Evolutionary conservation across 2,329 filamentous ascomycete genomes (phyloP).

Genomic region (Alternaria brassicicola): DNA sequence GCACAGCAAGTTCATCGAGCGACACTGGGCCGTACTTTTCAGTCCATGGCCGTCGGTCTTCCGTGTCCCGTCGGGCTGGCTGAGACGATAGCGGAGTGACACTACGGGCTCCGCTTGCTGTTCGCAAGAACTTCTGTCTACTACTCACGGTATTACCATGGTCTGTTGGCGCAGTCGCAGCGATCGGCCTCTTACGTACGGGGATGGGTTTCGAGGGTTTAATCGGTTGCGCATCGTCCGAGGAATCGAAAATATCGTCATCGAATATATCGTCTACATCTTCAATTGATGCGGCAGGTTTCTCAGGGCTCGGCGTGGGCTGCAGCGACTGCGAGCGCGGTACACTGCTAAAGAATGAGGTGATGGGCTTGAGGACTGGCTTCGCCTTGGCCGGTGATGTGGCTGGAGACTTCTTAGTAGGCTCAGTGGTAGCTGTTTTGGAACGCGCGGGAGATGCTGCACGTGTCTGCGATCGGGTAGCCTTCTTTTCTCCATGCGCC

Average conservation of each 20-base stretch:
- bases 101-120: constrained; percentile 41
- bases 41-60: constrained; percentile 79
- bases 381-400: constrained; percentile 47
- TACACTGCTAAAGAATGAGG: constrained; percentile 56
- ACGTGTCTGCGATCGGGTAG: constrained; percentile 27
- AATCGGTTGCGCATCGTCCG: constrained; percentile 34
- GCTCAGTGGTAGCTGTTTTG: constrained; percentile 23
- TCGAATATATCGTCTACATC: constrained; percentile 46
- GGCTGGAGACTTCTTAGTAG: constrained; percentile 36
- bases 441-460: constrained; percentile 31
- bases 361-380: constrained; percentile 52
- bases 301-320: constrained; percentile 50
- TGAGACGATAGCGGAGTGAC: constrained; percentile 36
- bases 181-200: constrained; percentile 39
- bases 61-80: constrained; percentile 31
- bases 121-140: constrained; percentile 55
- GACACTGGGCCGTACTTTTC: constrained; percentile 79
- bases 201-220: constrained; percentile 33
- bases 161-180: constrained; percentile 19
- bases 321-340: constrained; percentile 51
- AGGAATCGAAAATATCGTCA: constrained; percentile 50
- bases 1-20: constrained; percentile 85
- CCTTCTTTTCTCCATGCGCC: constrained; percentile 22
- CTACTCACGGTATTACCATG: constrained; percentile 28
- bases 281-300: constrained; percentile 33